Percentiles rank a stretch among this genome's conserved stretches.
phyloP scores from a whole-genome alignment of 140 eudicot species.

The Anethum foeniculum region DNA sequence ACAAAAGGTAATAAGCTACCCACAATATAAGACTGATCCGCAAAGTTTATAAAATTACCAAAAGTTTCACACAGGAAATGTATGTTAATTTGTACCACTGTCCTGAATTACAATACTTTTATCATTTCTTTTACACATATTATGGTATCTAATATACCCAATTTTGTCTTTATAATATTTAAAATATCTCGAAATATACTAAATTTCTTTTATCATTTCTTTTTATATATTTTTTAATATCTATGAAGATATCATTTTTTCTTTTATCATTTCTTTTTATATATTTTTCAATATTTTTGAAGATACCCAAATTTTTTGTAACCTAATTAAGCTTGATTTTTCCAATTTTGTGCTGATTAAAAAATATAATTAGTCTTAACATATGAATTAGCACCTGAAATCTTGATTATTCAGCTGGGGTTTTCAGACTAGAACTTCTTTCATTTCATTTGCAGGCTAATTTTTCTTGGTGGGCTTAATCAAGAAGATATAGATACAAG shows the following conservation, averaged over 20 bases:
- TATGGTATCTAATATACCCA: background rate
- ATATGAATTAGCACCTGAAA: background rate
- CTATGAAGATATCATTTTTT: background rate
- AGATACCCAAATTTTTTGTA: background rate
- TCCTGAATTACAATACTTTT: background rate
- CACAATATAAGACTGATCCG: background rate
- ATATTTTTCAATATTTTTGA: background rate
- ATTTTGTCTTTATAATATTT: background rate
- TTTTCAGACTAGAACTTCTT: background rate
- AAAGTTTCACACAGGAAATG: background rate
- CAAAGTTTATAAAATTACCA: background rate
- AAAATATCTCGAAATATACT: background rate
- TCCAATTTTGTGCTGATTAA: background rate
- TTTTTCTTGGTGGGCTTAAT: background rate
- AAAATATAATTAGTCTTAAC: background rate
- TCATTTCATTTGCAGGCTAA: background rate
- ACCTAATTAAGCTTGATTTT: background rate
- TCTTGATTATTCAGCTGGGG: conserved; percentile 3
- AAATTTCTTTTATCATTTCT: background rate
- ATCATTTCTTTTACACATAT: background rate
- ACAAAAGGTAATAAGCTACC: too few relatives aligned
- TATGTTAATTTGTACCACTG: background rate
- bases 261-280: background rate
- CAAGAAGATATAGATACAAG: conserved; percentile 8
- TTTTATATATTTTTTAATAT: background rate